Conservation (phyloP, 768 basidiomycete genomes). For the Phlegmacium glaucopus region DNA sequence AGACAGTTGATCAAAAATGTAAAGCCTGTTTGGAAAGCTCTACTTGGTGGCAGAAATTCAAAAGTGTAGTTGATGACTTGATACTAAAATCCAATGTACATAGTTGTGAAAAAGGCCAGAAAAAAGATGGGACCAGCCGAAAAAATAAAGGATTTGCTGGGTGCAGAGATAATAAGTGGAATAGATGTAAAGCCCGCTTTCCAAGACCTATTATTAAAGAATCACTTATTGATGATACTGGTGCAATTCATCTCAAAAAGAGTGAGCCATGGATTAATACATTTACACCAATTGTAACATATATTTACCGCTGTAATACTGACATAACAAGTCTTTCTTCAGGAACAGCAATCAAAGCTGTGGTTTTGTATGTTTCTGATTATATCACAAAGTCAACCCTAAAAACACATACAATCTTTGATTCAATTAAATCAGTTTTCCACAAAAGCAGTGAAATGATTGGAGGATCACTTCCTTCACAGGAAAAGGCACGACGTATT, state of each 20-base stretch:
- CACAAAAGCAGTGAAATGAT: slow-evolving; percentile 19
- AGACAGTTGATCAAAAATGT: slow-evolving; percentile 5
- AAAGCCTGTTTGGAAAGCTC: not conserved
- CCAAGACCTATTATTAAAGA: slow-evolving; percentile 18
- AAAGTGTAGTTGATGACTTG: slow-evolving; percentile 22
- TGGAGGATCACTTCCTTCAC: not conserved
- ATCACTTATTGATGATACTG: slow-evolving; percentile 20
- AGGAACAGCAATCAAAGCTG: slow-evolving; percentile 32
- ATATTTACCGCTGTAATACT: slow-evolving; percentile 31
- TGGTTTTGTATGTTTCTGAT: slow-evolving; percentile 32
- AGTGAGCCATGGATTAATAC: slow-evolving; percentile 31
- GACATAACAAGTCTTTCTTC: slow-evolving; percentile 31
- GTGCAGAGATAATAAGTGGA: slow-evolving; percentile 25
- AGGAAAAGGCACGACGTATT: not conserved
- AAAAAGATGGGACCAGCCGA: slow-evolving; percentile 11
- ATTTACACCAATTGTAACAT: slow-evolving; percentile 22
- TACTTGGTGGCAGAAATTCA: slow-evolving; percentile 18
- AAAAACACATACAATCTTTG: slow-evolving; percentile 32
- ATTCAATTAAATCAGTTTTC: slow-evolving; percentile 21
- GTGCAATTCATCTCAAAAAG: slow-evolving; percentile 30
- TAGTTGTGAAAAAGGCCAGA: too few species aligned
- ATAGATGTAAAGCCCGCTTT: slow-evolving; percentile 30
- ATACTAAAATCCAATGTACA: slow-evolving; percentile 27
- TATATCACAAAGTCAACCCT: slow-evolving; percentile 33
- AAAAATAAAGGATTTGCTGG: slow-evolving; percentile 11